Base-by-base conservation (phyloP, 2,329 filamentous ascomycete species). In the Arthrinium puccinioides region DNA sequence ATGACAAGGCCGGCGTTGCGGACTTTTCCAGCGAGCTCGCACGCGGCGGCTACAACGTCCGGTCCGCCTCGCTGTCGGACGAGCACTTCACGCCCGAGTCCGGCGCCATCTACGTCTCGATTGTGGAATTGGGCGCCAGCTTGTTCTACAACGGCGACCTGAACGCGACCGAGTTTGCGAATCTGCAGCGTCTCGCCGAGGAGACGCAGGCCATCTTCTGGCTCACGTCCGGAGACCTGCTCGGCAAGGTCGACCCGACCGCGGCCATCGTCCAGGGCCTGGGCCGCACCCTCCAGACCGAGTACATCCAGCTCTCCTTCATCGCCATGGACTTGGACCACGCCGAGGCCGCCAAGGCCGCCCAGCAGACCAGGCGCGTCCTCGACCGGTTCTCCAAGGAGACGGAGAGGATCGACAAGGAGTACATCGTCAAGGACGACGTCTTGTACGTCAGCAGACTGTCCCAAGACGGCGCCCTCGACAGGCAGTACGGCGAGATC, bases 231-330 rank as follows among this genome's bases (percentile, higher is more conserved):
- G 41, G 41, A 36, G 41, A 39, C 30, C 32, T 43, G 32, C 38
- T 43, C 11, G 41, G 41, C 9, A 37, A 43, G 15, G 41, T 41
- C 9, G 36, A 43, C 16, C 41, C 41, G 5, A 41, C 41, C 13
- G 41, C 41, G 9, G 41, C 41, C 15, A 41, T 43, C 21, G 41
- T 43, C 6, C 41, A 43, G 28, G 41, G 41, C 16, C 41, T 43
- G 10, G 41, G 41, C 14, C 41, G 38, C 18, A 43, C 41, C 8
- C 41, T 43, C 11, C 41, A 43, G 36, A 43, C 41, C 5, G 41
- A 43, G 28, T 41, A 43, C 23, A 31, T 43, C 21, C 38, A 43
- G 24, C 41, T 43, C 19, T 38, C 32, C 15, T 43, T 43, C 27
- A 23, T 43, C 32, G 32, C 38, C 9, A 39, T 43, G 19, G 38